phyloP scores from a whole-genome alignment of 306 rosid species.

The Macrotyloma uniflorum region DNA sequence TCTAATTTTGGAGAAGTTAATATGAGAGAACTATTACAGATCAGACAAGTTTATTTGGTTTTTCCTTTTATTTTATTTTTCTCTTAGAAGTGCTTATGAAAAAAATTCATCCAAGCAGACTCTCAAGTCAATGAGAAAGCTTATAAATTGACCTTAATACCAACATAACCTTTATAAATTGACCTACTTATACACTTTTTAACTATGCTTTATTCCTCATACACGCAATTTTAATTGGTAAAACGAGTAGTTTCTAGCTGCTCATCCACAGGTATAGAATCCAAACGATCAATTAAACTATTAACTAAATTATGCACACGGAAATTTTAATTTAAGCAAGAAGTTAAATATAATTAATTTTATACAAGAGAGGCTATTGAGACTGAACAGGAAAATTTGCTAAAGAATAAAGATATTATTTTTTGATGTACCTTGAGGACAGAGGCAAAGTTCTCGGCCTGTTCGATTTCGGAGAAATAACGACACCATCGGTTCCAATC shows the following conservation, averaged over 20 bases:
- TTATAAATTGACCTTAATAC: neutral
- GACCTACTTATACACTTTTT: neutral
- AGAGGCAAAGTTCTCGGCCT: slow-evolving; percentile 87
- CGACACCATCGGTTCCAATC: slow-evolving; percentile 96
- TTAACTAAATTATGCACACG: neutral
- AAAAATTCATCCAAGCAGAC: too few species aligned
- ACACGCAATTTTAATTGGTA: too few species aligned
- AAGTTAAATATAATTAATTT: neutral
- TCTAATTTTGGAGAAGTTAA: too few species aligned
- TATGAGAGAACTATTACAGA: too few species aligned
- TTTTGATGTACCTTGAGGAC: slow-evolving; percentile 66
- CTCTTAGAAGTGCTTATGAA: too few species aligned
- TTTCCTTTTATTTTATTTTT: too few species aligned
- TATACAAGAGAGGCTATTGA: neutral
- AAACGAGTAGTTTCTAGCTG: neutral
- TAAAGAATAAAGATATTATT: neutral
- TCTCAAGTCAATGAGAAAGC: neutral
- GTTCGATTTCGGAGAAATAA: slow-evolving; percentile 92
- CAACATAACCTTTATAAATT: neutral
- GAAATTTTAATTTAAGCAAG: neutral
- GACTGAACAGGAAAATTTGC: neutral
- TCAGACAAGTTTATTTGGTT: too few species aligned
- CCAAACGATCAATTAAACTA: neutral
- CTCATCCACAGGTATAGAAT: too few species aligned
- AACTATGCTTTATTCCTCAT: neutral